A percentile compares a stretch with the other conserved stretches of the same genome.
Evolutionary conservation across 495 filamentous ascomycete species (phyloP).

Genomic region (Aspergillus avenaceus): DNA sequence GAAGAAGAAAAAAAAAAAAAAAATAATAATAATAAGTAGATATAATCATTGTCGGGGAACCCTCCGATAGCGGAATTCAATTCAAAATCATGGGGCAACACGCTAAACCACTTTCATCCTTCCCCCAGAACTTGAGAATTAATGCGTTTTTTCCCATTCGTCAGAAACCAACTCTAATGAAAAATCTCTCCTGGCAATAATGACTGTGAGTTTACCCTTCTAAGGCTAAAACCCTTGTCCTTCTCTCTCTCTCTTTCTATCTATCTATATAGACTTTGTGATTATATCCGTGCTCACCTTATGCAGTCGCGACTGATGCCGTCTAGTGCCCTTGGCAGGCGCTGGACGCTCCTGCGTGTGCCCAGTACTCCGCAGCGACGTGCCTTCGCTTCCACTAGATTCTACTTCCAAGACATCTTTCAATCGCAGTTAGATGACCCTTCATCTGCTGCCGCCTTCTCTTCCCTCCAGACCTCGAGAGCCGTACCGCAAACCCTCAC

Average conservation of each 20-base stretch:
- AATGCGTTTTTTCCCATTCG: slow-evolving; percentile 23
- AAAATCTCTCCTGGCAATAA: slow-evolving; percentile 2
- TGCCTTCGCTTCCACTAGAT: slow-evolving; percentile 36
- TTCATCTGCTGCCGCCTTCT: slow-evolving; percentile 37
- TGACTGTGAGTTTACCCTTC: slow-evolving; percentile 8
- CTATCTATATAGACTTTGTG: neutral
- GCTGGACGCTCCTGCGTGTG: slow-evolving; percentile 22
- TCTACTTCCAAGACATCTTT: slow-evolving; percentile 44
- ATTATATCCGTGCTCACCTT: neutral
- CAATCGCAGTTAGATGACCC: slow-evolving; percentile 47
- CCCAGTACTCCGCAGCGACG: slow-evolving; percentile 27
- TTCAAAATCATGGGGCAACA: neutral
- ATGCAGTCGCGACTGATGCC: slow-evolving; percentile 32
- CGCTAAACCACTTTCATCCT: slow-evolving; percentile 4
- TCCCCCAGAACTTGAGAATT: slow-evolving; percentile 18
- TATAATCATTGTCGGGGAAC: neutral
- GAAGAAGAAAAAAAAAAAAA: too few relatives aligned
- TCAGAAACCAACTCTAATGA: slow-evolving; percentile 2
- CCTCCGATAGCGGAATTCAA: slow-evolving; percentile 15
- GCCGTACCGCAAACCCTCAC: slow-evolving; percentile 67
- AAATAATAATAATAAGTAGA: too few relatives aligned
- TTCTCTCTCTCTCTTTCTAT: too few relatives aligned
- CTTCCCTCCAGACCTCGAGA: slow-evolving; percentile 31
- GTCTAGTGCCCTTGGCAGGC: slow-evolving; percentile 21
- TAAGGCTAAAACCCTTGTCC: too few relatives aligned